These are phyloP conservation scores for Boletellus ananiceps DNA, from an alignment of 768 basidiomycete genomes.

Conservation along the genomic window DNA sequence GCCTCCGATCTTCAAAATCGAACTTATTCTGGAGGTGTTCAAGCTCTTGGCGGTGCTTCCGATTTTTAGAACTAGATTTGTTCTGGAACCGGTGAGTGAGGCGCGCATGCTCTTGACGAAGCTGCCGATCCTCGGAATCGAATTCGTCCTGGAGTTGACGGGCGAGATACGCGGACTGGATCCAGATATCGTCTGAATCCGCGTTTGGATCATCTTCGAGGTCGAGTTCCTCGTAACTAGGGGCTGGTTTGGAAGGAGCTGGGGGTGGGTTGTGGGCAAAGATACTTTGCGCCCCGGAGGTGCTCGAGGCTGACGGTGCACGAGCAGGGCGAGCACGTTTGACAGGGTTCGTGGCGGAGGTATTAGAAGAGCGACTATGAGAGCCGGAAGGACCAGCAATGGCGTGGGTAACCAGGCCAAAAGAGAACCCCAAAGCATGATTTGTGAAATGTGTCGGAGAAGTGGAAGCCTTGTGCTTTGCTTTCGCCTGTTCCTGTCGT, in stretches of 20 bases:
- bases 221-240: conserved; percentile 14
- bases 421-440: not conserved
- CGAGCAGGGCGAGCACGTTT: not conserved
- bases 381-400: conserved; percentile 21
- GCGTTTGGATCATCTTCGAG: not conserved
- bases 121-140: conserved; percentile 31
- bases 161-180: conserved; percentile 17
- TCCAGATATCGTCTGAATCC: not conserved
- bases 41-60: conserved; percentile 30
- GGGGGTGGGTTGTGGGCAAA: conserved; percentile 27
- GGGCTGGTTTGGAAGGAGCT: conserved; percentile 9
- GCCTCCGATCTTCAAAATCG: conserved; percentile 6
- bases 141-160: conserved; percentile 31
- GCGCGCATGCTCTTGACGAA: conserved; percentile 28
- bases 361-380: not conserved
- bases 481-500: conserved; percentile 10
- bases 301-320: not conserved
- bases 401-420: conserved; percentile 15
- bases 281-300: conserved; percentile 19
- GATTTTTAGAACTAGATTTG: conserved; percentile 39
- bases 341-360: not conserved
- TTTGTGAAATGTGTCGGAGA: not conserved
- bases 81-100: conserved; percentile 32
- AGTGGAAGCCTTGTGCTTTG: not conserved
- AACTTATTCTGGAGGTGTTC: not conserved